Evolutionary conservation across 208 protist genomes (phyloP).

Genomic region (Acanthamoeba culbertsoni): DNA sequence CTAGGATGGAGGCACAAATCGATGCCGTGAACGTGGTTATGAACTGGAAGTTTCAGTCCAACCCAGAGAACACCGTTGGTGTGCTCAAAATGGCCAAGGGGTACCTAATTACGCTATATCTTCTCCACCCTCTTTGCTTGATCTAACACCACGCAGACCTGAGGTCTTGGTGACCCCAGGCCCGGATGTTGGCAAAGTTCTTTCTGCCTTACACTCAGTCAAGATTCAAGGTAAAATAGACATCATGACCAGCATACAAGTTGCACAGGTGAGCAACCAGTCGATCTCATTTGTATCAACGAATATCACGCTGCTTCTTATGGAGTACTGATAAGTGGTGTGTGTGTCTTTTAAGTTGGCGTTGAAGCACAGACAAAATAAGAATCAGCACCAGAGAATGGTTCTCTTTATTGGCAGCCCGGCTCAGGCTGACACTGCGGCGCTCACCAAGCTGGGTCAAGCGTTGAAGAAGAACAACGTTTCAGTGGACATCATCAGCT

Average conservation of each 20-base stretch:
- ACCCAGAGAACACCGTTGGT: slow-evolving; percentile 96
- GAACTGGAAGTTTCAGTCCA: slow-evolving; percentile 90
- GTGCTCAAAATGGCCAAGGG: slow-evolving; percentile 91
- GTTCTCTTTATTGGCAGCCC: slow-evolving; percentile 95
- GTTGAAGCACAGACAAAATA: slow-evolving; percentile 95
- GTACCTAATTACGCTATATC: neutral
- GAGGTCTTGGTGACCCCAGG: slow-evolving; percentile 88
- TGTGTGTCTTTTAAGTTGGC: slow-evolving; percentile 83
- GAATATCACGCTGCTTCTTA: neutral
- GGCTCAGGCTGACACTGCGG: slow-evolving; percentile 59
- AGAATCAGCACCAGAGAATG: slow-evolving; percentile 94
- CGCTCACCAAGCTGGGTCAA: slow-evolving; percentile 92
- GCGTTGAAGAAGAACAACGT: slow-evolving; percentile 97
- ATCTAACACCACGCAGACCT: slow-evolving; percentile 42
- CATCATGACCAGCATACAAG: slow-evolving; percentile 90
- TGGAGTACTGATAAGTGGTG: no score
- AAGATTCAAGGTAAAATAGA: slow-evolving; percentile 88
- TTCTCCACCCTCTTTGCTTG: neutral
- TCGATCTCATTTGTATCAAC: neutral
- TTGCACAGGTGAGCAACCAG: slow-evolving; percentile 82
- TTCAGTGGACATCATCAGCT: slow-evolving; percentile 95
- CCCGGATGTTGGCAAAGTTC: slow-evolving; percentile 92
- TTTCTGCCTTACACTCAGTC: slow-evolving; percentile 89
- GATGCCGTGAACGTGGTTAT: slow-evolving; percentile 93
- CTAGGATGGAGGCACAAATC: slow-evolving; percentile 92